These are phyloP conservation scores for Cadophora malorum DNA, from an alignment of 2,329 filamentous ascomycete species.

Conservation along the genomic window DNA sequence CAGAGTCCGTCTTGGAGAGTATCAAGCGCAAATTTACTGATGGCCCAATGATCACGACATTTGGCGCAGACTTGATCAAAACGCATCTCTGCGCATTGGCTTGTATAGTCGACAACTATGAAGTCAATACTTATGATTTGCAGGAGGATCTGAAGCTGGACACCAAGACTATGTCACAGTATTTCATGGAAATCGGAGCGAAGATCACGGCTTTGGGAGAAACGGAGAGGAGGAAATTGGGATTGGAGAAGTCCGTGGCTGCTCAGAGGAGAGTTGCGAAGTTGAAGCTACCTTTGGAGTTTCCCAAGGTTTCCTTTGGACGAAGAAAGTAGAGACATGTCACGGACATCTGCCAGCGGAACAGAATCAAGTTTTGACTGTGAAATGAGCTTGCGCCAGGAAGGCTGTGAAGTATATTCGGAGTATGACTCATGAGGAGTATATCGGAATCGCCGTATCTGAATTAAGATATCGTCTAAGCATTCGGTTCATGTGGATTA, in stretches of 20 bases:
- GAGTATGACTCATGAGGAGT: background rate
- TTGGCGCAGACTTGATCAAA: constrained; percentile 73
- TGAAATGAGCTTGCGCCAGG: too few relatives aligned
- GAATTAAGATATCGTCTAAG: background rate
- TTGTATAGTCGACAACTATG: constrained; percentile 75
- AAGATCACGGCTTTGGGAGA: constrained; percentile 58
- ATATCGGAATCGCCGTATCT: background rate
- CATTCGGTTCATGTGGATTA: background rate
- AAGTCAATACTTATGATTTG: constrained; percentile 73
- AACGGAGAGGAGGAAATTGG: constrained; percentile 55
- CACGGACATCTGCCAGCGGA: background rate
- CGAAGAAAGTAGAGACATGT: constrained; percentile 33
- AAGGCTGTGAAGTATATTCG: background rate
- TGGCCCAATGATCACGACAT: constrained; percentile 69
- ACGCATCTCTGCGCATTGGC: constrained; percentile 76
- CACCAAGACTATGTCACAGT: constrained; percentile 71
- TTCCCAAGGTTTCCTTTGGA: constrained; percentile 65
- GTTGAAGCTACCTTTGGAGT: constrained; percentile 78
- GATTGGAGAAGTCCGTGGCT: constrained; percentile 66
- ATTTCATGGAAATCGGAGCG: constrained; percentile 79
- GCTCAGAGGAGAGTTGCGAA: constrained; percentile 70
- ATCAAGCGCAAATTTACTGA: constrained; percentile 74
- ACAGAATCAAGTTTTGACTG: background rate
- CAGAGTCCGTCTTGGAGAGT: constrained; percentile 67
- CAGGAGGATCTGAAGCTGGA: constrained; percentile 76